Evolutionary conservation across 2,329 filamentous ascomycete genomes (phyloP), one percentile per base, ranked within the genome.

Genomic region (Phyllosticta citriasiana): DNA sequence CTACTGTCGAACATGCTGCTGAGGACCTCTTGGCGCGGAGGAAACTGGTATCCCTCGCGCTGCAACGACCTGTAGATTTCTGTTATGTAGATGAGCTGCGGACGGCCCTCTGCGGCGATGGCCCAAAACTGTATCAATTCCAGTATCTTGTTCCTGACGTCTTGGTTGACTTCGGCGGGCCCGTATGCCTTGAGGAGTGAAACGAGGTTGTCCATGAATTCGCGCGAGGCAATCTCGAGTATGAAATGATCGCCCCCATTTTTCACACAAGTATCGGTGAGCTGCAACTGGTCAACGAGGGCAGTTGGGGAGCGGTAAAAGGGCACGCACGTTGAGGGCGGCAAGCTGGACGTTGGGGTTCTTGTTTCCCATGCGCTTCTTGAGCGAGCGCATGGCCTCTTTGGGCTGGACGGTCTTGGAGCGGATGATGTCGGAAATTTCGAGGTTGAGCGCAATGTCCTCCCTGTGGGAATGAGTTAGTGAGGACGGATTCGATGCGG

Each of bases 1-100:
- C 88, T 96, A 72, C 91, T 97, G 72, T 99, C 93, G 66, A 97
- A 85, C 92, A 99, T 99, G 75, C 88, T 97, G 76, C 91, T 95
- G n/a, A 93, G 83, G 53, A 99, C 88, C 26, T 89, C 86, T 51
- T 87, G 85, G 69, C 87, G 89, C 4, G 94, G 94, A 1, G 94
- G 94, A 65, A 99, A 99, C 61, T 85, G 84, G 73, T 88, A 95
- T 24, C 92, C 91, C 72, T 97, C 94, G 62, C 82, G 82, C 73
- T 96, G 90, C 64, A 99, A 76, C 30, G 81, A 85, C 66, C 81
- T 85, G 76, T 97, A 99, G 14, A 92, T 89, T 69, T 97, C 91
- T 53, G 87, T 86, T 63, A 99, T 88, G 74, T 99, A 97, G 61
- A 81, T 83, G 19, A 97, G 78, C 63, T 94, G 91, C 72, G 87